Evolutionary conservation across 2,329 filamentous ascomycete species (phyloP).

Genomic region (Fusarium albidum): DNA sequence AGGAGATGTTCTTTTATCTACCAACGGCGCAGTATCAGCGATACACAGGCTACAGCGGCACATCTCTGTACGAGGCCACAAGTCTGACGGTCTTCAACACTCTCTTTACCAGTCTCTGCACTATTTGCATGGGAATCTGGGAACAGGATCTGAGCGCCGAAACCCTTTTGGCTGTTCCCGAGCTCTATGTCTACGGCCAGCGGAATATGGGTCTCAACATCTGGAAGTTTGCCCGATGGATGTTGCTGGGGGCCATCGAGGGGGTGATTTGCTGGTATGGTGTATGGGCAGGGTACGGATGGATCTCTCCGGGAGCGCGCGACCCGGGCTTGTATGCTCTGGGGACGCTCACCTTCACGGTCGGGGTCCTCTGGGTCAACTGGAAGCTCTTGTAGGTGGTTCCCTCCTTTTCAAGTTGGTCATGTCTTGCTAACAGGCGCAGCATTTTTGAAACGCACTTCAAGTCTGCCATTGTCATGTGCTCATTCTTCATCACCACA

Average conservation of each 20-base stretch:
- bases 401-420: no score
- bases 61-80: conserved; percentile 87
- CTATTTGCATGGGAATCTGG: conserved; percentile 90
- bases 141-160: conserved; percentile 87
- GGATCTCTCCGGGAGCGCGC: conserved; percentile 57
- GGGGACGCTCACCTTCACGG: conserved; percentile 75
- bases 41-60: conserved; percentile 88
- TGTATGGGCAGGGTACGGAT: conserved; percentile 60
- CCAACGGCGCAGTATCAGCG: conserved; percentile 85
- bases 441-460: conserved; percentile 79
- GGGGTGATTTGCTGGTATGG: conserved; percentile 79
- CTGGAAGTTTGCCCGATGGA: conserved; percentile 78
- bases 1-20: conserved; percentile 83
- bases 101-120: conserved; percentile 87
- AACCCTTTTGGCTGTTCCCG: conserved; percentile 89
- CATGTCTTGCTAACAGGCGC: conserved; percentile 31
- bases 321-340: conserved; percentile 79
- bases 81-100: conserved; percentile 93
- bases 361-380: conserved; percentile 76
- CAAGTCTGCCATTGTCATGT: conserved; percentile 71
- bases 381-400: conserved; percentile 76
- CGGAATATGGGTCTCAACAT: conserved; percentile 77
- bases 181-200: conserved; percentile 87
- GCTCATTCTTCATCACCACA: conserved; percentile 65
- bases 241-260: conserved; percentile 75